Conservation (phyloP, 108 stramenopile species). For the Aurantiochytrium sp. region DNA sequence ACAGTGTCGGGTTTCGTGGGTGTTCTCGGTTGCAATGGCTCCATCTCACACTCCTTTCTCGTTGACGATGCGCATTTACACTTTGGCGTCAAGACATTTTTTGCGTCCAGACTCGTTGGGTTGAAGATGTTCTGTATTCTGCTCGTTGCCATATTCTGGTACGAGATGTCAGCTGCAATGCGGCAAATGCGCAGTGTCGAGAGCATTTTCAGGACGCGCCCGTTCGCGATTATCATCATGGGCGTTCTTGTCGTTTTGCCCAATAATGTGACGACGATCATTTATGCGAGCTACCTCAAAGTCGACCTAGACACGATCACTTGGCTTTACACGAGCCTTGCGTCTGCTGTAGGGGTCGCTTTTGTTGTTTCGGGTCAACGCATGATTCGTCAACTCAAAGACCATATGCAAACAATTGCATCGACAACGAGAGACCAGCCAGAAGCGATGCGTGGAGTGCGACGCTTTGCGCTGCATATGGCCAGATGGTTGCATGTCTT, state of each 20-base stretch:
- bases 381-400: not conserved
- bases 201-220: not conserved
- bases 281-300: not conserved
- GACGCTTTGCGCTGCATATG: not conserved
- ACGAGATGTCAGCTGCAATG: not conserved
- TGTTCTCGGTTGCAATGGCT: not conserved
- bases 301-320: not conserved
- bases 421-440: not conserved
- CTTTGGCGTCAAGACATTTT: not conserved
- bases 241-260: not conserved
- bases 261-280: not conserved
- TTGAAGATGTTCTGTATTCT: not conserved
- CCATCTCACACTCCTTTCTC: not conserved
- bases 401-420: not conserved
- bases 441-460: not conserved
- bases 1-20: not conserved
- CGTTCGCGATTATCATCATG: not conserved
- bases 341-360: not conserved
- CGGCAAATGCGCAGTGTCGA: not conserved
- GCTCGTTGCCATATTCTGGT: not conserved
- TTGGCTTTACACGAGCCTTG: not conserved
- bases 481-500: not conserved
- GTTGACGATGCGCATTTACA: not conserved
- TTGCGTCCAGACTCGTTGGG: not conserved
- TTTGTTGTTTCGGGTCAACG: not conserved